phyloP scores from a whole-genome alignment of 1,284 basidiomycete species.

The Phenoliferia sp. region DNA sequence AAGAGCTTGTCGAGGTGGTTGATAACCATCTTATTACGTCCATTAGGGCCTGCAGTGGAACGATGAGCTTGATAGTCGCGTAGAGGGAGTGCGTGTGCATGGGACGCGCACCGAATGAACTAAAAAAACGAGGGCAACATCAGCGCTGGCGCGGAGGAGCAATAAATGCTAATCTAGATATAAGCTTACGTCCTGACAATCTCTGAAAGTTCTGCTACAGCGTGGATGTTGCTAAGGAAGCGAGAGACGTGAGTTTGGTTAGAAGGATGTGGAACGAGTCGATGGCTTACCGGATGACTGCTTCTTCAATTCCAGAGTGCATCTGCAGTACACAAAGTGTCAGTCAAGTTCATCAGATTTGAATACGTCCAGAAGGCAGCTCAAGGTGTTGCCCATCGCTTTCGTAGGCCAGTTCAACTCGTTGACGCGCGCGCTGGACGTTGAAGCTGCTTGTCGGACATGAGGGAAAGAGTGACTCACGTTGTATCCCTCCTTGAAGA shows the following conservation, averaged over 20 bases:
- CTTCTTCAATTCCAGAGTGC: slow-evolving; percentile 40
- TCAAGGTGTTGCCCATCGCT: background rate
- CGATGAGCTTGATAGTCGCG: background rate
- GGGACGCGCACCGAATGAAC: slow-evolving; percentile 17
- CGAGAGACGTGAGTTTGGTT: background rate
- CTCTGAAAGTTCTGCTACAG: slow-evolving; percentile 87
- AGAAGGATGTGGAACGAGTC: background rate
- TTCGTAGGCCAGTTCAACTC: background rate
- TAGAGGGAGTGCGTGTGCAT: background rate
- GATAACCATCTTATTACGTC: slow-evolving; percentile 91
- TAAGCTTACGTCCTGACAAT: slow-evolving; percentile 78
- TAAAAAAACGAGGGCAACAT: slow-evolving; percentile 46
- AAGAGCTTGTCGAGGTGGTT: slow-evolving; percentile 94
- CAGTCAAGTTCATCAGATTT: no score
- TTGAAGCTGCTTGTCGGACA: background rate
- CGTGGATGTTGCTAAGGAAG: slow-evolving; percentile 76
- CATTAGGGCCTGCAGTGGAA: slow-evolving; percentile 47
- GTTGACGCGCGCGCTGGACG: no score
- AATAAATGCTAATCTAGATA: background rate
- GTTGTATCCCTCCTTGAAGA: slow-evolving; percentile 39
- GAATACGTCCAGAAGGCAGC: background rate
- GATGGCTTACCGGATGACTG: slow-evolving; percentile 36
- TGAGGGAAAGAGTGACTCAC: background rate
- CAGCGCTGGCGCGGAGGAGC: slow-evolving; percentile 51
- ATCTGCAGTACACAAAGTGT: no score